A percentile compares a stretch with the other conserved stretches of the same genome.
Evolutionary conservation across 2,329 filamentous ascomycete species (phyloP).

Genomic region (Alternaria angustiovoidea): DNA sequence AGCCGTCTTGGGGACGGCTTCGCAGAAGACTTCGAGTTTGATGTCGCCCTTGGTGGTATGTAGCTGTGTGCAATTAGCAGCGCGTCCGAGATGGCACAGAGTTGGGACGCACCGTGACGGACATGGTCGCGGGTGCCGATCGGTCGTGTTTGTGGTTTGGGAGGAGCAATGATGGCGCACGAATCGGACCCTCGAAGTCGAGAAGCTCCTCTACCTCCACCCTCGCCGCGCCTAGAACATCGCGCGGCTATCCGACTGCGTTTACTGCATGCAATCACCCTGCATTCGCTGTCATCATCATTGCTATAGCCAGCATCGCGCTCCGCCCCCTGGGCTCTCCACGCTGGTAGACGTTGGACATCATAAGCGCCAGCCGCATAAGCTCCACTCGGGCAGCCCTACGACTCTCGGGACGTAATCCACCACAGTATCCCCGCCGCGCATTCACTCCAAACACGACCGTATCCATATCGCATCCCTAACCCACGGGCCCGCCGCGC

Average conservation of each 20-base stretch:
- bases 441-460: conserved; percentile 14
- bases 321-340: background rate
- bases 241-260: conserved; percentile 12
- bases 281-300: conserved; percentile 13
- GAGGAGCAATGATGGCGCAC: conserved; percentile 10
- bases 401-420: conserved; percentile 17
- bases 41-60: conserved; percentile 90
- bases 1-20: conserved; percentile 90
- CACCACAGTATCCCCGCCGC: conserved; percentile 21
- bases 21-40: conserved; percentile 96
- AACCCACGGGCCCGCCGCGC: conserved; percentile 17
- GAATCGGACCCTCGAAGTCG: conserved; percentile 10
- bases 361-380: conserved; percentile 14
- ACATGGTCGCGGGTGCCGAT: conserved; percentile 49
- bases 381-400: conserved; percentile 18
- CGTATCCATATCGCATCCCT: conserved; percentile 8
- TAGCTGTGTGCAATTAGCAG: conserved; percentile 54
- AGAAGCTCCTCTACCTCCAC: conserved; percentile 10
- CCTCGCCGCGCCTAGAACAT: conserved; percentile 17
- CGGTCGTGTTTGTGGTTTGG: conserved; percentile 19
- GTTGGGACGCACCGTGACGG: conserved; percentile 53
- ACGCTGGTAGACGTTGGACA: conserved; percentile 5
- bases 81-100: background rate
- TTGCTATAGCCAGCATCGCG: conserved; percentile 3
- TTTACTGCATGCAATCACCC: conserved; percentile 11